Base-by-base conservation (phyloP, 768 basidiomycete species). In the Clathrus columnatus region DNA sequence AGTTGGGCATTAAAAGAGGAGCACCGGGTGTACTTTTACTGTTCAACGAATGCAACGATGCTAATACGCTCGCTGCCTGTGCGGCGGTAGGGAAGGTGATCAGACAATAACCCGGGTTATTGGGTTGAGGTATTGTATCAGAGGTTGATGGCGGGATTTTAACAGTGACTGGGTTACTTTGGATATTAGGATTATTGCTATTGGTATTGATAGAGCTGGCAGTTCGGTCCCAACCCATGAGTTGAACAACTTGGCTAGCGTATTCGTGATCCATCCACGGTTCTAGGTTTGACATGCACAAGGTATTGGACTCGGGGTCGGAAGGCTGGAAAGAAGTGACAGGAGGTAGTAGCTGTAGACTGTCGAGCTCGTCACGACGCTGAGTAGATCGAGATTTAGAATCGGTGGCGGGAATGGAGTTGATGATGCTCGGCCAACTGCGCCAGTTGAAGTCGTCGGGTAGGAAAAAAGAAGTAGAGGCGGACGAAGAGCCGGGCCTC, bases 221-320 rank as follows among this genome's bases (percentile, higher is more conserved):
- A 50, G 50, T 50, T 16, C 83, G 79, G 57, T 90, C 87, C 91
- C 92, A 94, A 56, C 85, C 82, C 87, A 92, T 89, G 65, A 91
- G 73, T 45, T 69, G 72, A 70, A 90, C 90, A 64, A 92, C 88
- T 67, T 91, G 87, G 69, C 87, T 85, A 44, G 84, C 87, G 74
- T 93, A 95, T 67, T 89, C 86, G 79, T 92, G 90, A 72, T 94
- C 91, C 93, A 95, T 94, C 92, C 92, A 95, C 61, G 85, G 83
- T 69, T 95, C 92, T 53, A 95, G 80, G 64, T 90, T 87, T 61
- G 84, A 82, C 82, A 93, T 89, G 77, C 82, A 88, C 61, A 91
- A 80, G 42, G 88, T 86, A 48, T 52, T 48, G 18, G 54, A 29
- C 1, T 49, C 44, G 8, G 53, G 23, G 16, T 48, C 53, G 6